phyloP scores from a whole-genome alignment of 2,329 filamentous ascomycete genomes.

The Penicillium fuscoglaucum region DNA sequence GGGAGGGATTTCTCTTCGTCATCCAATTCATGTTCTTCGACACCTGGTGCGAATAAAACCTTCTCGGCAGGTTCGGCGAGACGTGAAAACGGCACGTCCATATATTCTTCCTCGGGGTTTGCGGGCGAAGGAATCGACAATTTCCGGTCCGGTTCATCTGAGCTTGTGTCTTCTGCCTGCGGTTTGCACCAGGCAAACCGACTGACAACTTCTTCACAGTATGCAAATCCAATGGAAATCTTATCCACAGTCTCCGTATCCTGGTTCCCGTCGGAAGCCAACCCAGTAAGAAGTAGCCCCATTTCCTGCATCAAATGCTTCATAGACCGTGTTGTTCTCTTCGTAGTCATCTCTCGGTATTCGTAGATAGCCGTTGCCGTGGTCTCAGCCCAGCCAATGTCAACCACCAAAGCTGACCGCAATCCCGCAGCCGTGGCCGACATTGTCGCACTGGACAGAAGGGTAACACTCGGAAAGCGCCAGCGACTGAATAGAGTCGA shows the following conservation, averaged over 20 bases:
- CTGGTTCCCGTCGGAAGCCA: constrained; percentile 24
- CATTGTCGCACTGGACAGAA: constrained; percentile 76
- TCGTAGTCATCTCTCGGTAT: constrained; percentile 74
- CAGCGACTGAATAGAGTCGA: constrained; percentile 79
- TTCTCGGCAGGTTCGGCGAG: constrained; percentile 74
- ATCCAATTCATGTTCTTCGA: constrained; percentile 64
- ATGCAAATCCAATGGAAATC: constrained; percentile 65
- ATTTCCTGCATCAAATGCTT: constrained; percentile 70
- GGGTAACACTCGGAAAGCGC: constrained; percentile 74
- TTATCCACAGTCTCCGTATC: constrained; percentile 37
- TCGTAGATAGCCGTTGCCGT: constrained; percentile 85
- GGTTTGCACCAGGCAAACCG: constrained; percentile 74
- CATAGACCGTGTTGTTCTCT: constrained; percentile 71
- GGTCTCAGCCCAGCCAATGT: constrained; percentile 92
- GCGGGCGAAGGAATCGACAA: constrained; percentile 49
- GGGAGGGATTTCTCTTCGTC: constrained; percentile 83
- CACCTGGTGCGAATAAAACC: constrained; percentile 66
- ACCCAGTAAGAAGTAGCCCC: constrained; percentile 46
- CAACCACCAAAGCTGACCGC: constrained; percentile 80
- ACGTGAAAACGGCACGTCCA: constrained; percentile 65
- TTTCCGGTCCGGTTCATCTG: constrained; percentile 33
- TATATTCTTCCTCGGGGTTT: constrained; percentile 45
- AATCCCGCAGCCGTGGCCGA: constrained; percentile 75
- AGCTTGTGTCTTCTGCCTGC: constrained; percentile 4
- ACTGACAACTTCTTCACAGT: constrained; percentile 76